Evolutionary conservation across 176 grass and related monocot species (phyloP), one percentile per base, ranked within the genome.

Genomic region (Carex scoparia): DNA sequence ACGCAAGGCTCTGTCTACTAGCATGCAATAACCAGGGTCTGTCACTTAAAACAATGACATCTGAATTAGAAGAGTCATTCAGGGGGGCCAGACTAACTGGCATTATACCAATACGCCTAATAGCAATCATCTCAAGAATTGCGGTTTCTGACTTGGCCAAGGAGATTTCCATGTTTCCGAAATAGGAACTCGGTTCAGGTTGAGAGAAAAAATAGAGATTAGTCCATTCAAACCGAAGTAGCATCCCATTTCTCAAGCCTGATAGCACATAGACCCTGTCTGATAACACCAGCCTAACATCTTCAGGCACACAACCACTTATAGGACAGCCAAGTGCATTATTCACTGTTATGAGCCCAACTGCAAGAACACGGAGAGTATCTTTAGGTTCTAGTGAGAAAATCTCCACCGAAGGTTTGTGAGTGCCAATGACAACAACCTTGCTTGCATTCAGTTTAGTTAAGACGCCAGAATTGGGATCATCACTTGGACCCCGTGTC

Each of bases 211-310:
- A 83, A 76, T 81, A 81, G 31, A 48, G 7, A 40, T 70, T 73
- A 81, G 86, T 66, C 89, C 89, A 91, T 84, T 98, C 93, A 88
- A 98, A 93, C 33, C 96, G 89, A 60, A 98, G 88, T 62, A 98
- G 87, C 93, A 98, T 95, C 75, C 96, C 96, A 92, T 98, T 98
- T 89, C 96, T 93, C 84, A 98, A 89, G 3, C 96, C 96, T 77
- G 91, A 85, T 77, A 98, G 91, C 80, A 98, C 82, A 85, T 98
- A 98, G 66, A 91, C 85, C 59, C 87, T 89, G 84, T 85, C 96
- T 87, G 92, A 86, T 54, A 83, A 92, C 79, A 95, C 91, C 87
- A 98, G 75, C 79, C 88, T 92, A 72, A 98, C 93, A 89, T 90
- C 89, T 93, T 98, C 96, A 65, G 96, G 93, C 81, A 98, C 90